Evolutionary conservation across 768 basidiomycete genomes (phyloP), one percentile per base, ranked within the genome.

Genomic region (Imleria badia): DNA sequence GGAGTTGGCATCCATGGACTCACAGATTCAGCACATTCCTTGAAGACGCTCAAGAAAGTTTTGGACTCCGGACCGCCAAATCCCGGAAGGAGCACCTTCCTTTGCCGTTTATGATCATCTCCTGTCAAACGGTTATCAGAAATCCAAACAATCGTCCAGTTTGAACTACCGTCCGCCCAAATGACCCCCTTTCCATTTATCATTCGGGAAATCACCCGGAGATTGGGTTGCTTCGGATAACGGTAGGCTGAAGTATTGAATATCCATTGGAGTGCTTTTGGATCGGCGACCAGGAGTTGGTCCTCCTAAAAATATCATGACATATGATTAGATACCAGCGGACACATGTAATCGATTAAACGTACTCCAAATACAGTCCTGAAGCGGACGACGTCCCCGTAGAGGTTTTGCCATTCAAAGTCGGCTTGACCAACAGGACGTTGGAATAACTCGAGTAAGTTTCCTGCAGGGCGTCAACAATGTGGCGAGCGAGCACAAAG

Each of bases 51-150:
- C 8, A 83, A 71, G 54, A 80, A 81, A 1, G 81, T 73, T 51
- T 75, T 81, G 30, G 76, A 74, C 57, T 83, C 80, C 1, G 76
- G 75, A 10, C 66, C 73, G 48, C 82, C 81, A 54, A 84, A 84
- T 3, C 79, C 82, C 3, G 81, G 82, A 45, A 80, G 71, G 73
- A 83, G 77, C 20, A 81, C 72, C 56, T 74, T 82, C 53, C 80
- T 68, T 50, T 84, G 81, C 42, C 83, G 75, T 61, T 71, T 80
- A 55, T 84, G 83, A 33, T 69, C 75, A n/a, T 75, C 69, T 3
- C 76, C 69, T 71, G 44, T 41, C 6, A 42, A 49, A 29, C 6
- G n/a, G 17, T 46, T 23, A 38, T 39, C 46, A 26, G 14, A 12
- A 43, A 34, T 40, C n/a, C 72, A 73, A 26, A 2, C 20, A 29